These are phyloP conservation scores for Pueraria montana DNA, from an alignment of 306 rosid genomes.

Conservation along the genomic window DNA sequence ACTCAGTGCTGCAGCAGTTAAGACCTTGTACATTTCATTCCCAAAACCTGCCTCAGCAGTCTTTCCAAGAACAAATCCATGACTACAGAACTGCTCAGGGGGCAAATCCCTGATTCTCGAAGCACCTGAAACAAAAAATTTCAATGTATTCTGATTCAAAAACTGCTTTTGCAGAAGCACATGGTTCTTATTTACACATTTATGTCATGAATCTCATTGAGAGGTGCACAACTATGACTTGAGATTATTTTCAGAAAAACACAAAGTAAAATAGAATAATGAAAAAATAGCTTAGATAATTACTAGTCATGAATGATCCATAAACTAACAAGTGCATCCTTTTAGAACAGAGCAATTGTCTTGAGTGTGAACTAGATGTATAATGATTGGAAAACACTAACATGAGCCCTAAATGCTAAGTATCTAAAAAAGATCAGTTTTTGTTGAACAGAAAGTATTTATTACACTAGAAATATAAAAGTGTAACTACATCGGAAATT, in stretches of 20 bases:
- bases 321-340: background rate
- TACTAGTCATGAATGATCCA: background rate
- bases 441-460: background rate
- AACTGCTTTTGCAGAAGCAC: slow-evolving; percentile 35
- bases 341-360: background rate
- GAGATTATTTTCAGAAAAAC: background rate
- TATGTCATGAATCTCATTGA: slow-evolving; percentile 1
- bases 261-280: background rate
- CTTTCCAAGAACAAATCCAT: slow-evolving; percentile 93
- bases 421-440: background rate
- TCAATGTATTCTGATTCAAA: slow-evolving; percentile 34
- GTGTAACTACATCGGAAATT: background rate
- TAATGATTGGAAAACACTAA: background rate
- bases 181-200: background rate
- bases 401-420: background rate
- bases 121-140: slow-evolving; percentile 74
- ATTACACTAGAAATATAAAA: background rate
- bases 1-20: slow-evolving; percentile 89
- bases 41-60: slow-evolving; percentile 97
- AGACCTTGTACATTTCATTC: slow-evolving; percentile 97
- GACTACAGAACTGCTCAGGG: slow-evolving; percentile 83
- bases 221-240: slow-evolving; percentile 16
- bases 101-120: slow-evolving; percentile 74
- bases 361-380: background rate
- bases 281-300: background rate